These are phyloP conservation scores for Phaseolus coccineus DNA, from an alignment of 331 rosid species.

Conservation along the genomic window DNA sequence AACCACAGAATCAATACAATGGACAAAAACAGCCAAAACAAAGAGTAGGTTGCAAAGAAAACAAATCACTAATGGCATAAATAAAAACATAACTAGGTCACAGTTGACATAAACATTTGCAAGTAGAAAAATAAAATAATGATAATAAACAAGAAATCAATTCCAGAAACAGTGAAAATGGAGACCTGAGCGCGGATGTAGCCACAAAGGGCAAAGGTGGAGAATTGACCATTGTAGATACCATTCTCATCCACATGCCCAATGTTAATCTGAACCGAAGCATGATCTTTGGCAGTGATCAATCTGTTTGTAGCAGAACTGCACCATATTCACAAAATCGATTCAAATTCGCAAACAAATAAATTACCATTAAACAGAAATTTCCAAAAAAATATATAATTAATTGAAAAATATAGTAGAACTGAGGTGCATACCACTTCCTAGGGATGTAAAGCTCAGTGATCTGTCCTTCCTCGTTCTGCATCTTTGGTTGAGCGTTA, in stretches of 20 bases:
- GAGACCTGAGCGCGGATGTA: slow-evolving; percentile 76
- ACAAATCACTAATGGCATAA: not conserved
- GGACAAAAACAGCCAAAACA: not conserved
- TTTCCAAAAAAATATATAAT: not conserved
- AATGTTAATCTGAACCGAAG: slow-evolving; percentile 81
- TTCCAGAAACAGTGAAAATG: not conserved
- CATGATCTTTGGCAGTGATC: slow-evolving; percentile 85
- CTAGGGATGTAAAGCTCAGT: slow-evolving; percentile 64
- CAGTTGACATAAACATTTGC: not conserved
- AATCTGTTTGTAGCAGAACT: slow-evolving; percentile 88
- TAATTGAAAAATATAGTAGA: not conserved
- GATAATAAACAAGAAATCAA: not conserved
- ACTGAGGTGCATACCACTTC: slow-evolving; percentile 46
- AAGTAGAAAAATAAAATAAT: not conserved
- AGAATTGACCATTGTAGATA: slow-evolving; percentile 67
- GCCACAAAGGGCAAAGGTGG: slow-evolving; percentile 92
- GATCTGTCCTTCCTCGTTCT: slow-evolving; percentile 60
- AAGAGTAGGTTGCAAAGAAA: not conserved
- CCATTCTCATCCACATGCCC: slow-evolving; percentile 88
- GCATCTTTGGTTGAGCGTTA: slow-evolving; percentile 41
- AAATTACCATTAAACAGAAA: not conserved
- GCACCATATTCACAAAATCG: slow-evolving; percentile 5
- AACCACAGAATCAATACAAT: not conserved
- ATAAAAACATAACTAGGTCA: not conserved
- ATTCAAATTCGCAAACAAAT: not conserved